Conservation (phyloP, 192 early-diverging fungal species). For the Gamsiella multidivaricata region DNA sequence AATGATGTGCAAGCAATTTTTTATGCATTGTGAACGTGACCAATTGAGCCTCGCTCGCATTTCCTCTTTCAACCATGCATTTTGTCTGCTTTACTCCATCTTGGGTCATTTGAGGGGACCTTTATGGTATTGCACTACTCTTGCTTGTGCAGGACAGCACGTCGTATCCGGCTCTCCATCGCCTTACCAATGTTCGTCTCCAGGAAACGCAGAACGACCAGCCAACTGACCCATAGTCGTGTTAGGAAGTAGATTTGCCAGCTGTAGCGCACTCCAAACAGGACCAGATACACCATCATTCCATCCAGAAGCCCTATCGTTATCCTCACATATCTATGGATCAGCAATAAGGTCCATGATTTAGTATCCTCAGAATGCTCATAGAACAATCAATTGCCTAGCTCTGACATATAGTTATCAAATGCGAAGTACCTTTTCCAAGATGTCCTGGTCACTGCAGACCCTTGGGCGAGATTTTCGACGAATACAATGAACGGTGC, state of each 20-base stretch:
- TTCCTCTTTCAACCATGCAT: too few species aligned
- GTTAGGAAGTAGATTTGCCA: slow-evolving; percentile 67
- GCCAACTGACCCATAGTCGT: slow-evolving; percentile 53
- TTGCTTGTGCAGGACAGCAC: background rate
- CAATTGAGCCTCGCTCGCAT: too few species aligned
- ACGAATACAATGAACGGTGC: slow-evolving; percentile 60
- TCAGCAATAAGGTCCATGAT: background rate
- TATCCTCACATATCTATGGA: slow-evolving; percentile 30
- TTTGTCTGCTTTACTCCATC: background rate
- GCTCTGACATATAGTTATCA: slow-evolving; percentile 36
- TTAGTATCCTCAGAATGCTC: too few species aligned
- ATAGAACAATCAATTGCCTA: background rate
- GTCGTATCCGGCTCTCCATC: background rate
- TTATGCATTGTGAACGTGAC: too few species aligned
- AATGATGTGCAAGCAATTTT: too few species aligned
- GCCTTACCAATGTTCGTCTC: background rate
- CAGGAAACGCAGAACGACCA: slow-evolving; percentile 5
- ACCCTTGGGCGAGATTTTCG: slow-evolving; percentile 42
- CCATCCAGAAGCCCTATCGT: slow-evolving; percentile 56
- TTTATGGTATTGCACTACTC: background rate
- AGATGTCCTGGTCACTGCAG: slow-evolving; percentile 57
- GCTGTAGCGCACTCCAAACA: slow-evolving; percentile 70
- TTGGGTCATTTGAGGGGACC: too few species aligned
- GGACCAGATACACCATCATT: slow-evolving; percentile 59
- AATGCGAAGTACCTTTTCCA: slow-evolving; percentile 60